These are phyloP conservation scores for Oenanthe javanica DNA, from an alignment of 140 eudicot species.

Conservation along the genomic window DNA sequence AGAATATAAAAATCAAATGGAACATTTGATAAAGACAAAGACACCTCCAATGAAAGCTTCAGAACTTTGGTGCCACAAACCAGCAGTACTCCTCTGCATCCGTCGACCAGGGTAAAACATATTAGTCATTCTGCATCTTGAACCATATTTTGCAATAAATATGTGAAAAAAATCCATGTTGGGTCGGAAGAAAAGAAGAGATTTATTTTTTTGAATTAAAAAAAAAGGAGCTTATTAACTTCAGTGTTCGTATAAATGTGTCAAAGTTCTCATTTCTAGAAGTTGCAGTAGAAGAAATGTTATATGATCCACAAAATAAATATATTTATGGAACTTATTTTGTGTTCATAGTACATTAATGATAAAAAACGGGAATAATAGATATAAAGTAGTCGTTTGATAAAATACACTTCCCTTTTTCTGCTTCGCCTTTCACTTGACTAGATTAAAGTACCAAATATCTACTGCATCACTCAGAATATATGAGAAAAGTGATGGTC, in stretches of 20 bases:
- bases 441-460: neutral
- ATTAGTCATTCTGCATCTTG: slow-evolving; percentile 9
- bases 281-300: neutral
- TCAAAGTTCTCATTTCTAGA: neutral
- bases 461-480: neutral
- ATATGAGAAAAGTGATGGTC: neutral
- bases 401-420: neutral
- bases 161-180: neutral
- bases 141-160: neutral
- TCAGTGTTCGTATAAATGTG: neutral
- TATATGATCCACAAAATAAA: neutral
- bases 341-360: neutral
- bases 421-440: neutral
- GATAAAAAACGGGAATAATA: neutral
- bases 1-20: slow-evolving; percentile 72
- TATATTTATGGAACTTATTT: neutral
- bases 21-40: slow-evolving; percentile 27
- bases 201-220: neutral
- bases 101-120: slow-evolving; percentile 67
- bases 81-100: slow-evolving; percentile 66
- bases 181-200: too few relatives aligned
- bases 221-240: neutral
- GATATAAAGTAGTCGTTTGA: neutral
- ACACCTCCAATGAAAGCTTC: slow-evolving; percentile 68
- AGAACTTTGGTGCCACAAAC: slow-evolving; percentile 64